Base-by-base conservation (phyloP, 805 yeast genomes). In the Wickerhamomyces silvicola region DNA sequence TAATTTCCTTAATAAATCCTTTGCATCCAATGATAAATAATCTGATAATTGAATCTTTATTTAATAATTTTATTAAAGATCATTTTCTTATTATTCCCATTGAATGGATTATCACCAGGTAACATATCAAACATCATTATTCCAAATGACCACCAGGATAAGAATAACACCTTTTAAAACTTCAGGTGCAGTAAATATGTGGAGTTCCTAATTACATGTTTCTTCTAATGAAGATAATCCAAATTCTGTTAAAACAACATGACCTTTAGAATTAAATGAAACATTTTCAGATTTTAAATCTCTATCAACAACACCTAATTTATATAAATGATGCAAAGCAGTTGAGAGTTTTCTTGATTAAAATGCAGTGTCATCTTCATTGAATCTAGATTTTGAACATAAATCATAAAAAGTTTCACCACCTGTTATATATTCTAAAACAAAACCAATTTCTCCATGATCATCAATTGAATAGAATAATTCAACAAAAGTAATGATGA, bases 261-360 rank as follows among this genome's bases (percentile, higher is more conserved):
- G 92, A 0, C 95, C 96, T n/a, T 64, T 56, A 3, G 74, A 62
- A 47, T 85, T 84, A 23, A 86, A 62, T 46, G 87, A 62, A 48
- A 94, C 87, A 49, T 86, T 86, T 56, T 86, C 96, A 5, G 96
- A 95, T 56, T 86, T 86, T 42, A 86, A 62, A 52, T 86, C 96
- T 25, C 95, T 70, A 48, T 86, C 87, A 5, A 86, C 88, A 14
- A 86, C 79, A 10, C 95, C 95, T 13, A 80, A 68, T 27, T 66
- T 66, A 52, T 86, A 95, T 17, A 86, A 62, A 55, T 87, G 94
- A 30, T 68, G 61, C 24, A 86, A 57, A 0, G 94, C 95, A 28
- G 81, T 66, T 5, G 84, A 75, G 60, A 85, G 78, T 48, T 86
- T 92, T 0, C 92, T 94, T 4, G 78, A 68, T 43, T 85, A 85